Evolutionary conservation across 768 basidiomycete species (phyloP).

Genomic region (Agaricus sinodeliciosus): DNA sequence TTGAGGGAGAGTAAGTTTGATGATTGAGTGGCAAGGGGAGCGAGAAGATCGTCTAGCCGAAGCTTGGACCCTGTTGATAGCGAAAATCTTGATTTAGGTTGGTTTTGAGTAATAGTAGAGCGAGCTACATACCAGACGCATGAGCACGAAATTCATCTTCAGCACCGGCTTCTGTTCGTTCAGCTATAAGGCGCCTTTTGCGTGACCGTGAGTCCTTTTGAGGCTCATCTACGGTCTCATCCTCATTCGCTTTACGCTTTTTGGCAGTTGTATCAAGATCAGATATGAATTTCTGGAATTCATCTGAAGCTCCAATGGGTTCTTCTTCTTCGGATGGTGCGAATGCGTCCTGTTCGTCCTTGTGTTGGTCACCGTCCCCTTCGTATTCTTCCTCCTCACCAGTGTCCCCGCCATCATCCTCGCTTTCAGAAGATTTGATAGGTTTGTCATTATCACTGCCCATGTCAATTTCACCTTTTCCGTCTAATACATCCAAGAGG

Average conservation of each 20-base stretch:
- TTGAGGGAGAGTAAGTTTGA: slow-evolving; percentile 61
- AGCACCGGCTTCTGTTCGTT: slow-evolving; percentile 70
- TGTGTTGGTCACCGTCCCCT: slow-evolving; percentile 27
- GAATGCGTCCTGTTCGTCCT: slow-evolving; percentile 25
- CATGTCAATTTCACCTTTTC: slow-evolving; percentile 42
- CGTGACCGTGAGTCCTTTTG: slow-evolving; percentile 22
- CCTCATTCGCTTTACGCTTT: slow-evolving; percentile 61
- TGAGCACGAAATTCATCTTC: slow-evolving; percentile 76
- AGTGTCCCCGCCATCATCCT: slow-evolving; percentile 7
- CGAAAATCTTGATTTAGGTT: neutral
- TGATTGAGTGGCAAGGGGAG: slow-evolving; percentile 59
- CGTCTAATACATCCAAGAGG: slow-evolving; percentile 60
- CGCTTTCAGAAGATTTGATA: slow-evolving; percentile 19
- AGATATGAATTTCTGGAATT: slow-evolving; percentile 68
- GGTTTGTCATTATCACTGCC: slow-evolving; percentile 30
- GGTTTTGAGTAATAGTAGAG: neutral
- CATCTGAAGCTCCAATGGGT: slow-evolving; percentile 48
- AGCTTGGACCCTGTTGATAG: slow-evolving; percentile 44
- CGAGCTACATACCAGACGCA: slow-evolving; percentile 33
- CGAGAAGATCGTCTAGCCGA: slow-evolving; percentile 67
- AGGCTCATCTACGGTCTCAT: slow-evolving; percentile 14
- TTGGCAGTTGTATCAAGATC: slow-evolving; percentile 51
- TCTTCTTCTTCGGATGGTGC: slow-evolving; percentile 46
- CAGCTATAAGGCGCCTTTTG: slow-evolving; percentile 59
- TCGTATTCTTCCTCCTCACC: neutral